These are phyloP conservation scores for Houttuynia cordata DNA, from an alignment of 164 flowering plant genomes.

Conservation along the genomic window DNA sequence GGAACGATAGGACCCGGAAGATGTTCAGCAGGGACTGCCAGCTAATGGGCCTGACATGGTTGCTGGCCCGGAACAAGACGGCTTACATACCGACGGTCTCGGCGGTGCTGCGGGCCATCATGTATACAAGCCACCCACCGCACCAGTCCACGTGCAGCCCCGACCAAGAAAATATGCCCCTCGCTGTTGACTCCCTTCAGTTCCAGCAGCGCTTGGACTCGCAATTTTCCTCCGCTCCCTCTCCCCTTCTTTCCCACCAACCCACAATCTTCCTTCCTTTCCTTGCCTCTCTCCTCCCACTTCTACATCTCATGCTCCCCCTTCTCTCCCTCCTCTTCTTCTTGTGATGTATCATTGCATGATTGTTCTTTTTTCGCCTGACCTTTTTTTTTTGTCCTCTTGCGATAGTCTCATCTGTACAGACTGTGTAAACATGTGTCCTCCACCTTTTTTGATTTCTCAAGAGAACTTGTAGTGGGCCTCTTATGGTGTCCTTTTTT, in stretches of 20 bases:
- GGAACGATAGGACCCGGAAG: constrained; percentile 50
- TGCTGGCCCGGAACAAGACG: constrained; percentile 81
- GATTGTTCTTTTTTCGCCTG: too few relatives aligned
- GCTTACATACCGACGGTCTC: constrained; percentile 96
- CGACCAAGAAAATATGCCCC: constrained; percentile 98
- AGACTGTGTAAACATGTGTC: too few relatives aligned
- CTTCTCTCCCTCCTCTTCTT: not conserved
- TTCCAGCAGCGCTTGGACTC: constrained; percentile 18
- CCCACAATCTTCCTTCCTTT: not conserved
- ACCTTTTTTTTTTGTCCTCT: too few relatives aligned
- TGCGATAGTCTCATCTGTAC: too few relatives aligned
- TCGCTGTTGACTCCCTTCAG: constrained; percentile 92
- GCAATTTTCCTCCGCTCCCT: constrained; percentile 16
- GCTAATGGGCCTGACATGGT: constrained; percentile 98
- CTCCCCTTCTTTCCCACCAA: not conserved
- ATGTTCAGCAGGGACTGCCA: constrained; percentile 84
- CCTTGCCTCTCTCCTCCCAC: not conserved
- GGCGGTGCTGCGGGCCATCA: constrained; percentile 87
- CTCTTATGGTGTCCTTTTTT: not conserved
- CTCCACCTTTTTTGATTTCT: not conserved
- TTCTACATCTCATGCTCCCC: not conserved
- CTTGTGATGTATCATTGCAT: too few relatives aligned
- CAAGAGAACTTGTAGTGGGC: not conserved
- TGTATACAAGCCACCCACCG: constrained; percentile 84
- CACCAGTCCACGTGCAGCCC: constrained; percentile 77